A percentile compares a stretch with the other conserved stretches of the same genome.
phyloP scores from a whole-genome alignment of 164 flowering plant genomes.

The Tetrastigma voinierianum region DNA sequence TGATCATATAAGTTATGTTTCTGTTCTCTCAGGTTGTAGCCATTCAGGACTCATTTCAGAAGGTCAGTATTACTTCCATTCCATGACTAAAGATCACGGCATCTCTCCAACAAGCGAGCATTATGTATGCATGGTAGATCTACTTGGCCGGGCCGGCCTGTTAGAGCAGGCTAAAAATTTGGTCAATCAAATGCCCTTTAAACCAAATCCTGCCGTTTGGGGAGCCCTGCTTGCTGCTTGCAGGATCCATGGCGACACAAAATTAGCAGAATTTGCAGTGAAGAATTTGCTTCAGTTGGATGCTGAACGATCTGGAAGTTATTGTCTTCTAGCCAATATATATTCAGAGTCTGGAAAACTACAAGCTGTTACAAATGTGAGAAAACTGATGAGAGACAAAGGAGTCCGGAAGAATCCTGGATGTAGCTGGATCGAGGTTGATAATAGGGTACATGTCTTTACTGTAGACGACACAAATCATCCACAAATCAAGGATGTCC shows the following conservation, averaged over 20 bases:
- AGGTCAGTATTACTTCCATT: conserved; percentile 34
- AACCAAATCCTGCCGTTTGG: conserved; percentile 47
- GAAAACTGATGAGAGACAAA: conserved; percentile 43
- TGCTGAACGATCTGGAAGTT: conserved; percentile 43
- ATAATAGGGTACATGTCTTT: conserved; percentile 45
- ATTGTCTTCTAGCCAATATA: conserved; percentile 29
- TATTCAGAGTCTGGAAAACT: conserved; percentile 18
- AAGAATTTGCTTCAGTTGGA: conserved; percentile 35
- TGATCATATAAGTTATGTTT: conserved; percentile 42
- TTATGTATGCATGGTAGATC: conserved; percentile 51
- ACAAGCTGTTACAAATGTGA: conserved; percentile 31
- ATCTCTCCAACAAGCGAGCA: conserved; percentile 36
- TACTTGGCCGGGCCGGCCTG: conserved; percentile 49
- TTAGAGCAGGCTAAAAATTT: conserved; percentile 42
- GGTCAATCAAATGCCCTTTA: conserved; percentile 35
- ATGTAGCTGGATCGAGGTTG: conserved; percentile 58
- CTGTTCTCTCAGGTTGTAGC: conserved; percentile 50
- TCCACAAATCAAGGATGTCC: conserved; percentile 33
- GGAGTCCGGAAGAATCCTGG: conserved; percentile 42
- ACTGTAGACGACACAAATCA: conserved; percentile 41
- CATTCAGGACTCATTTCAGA: conserved; percentile 41
- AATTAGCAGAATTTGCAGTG: conserved; percentile 38
- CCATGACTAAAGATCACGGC: conserved; percentile 38
- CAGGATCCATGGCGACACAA: conserved; percentile 30
- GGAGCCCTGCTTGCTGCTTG: conserved; percentile 54